Conservation (phyloP, 2,329 filamentous ascomycete genomes). For the Ascochyta viciae-villosae region DNA sequence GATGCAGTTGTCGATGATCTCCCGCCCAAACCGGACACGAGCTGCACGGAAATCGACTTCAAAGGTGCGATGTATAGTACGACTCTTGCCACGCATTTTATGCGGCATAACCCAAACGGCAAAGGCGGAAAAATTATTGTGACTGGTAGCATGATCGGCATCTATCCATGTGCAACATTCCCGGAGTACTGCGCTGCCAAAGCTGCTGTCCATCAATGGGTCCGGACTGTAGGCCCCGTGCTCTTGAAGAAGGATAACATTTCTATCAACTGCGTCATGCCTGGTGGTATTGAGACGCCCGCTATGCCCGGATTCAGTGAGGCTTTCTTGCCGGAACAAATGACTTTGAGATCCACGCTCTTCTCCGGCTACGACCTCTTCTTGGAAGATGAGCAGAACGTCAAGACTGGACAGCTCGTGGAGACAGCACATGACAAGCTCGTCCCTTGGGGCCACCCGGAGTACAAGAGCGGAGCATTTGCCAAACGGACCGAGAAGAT, state of each 20-base stretch:
- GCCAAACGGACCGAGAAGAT: background rate
- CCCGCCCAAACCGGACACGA: conserved; percentile 54
- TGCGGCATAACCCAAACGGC: conserved; percentile 55
- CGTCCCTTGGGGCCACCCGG: background rate
- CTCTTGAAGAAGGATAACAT: background rate
- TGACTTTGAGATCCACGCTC: background rate
- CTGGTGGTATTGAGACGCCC: background rate
- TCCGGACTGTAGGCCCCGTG: background rate
- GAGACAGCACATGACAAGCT: background rate
- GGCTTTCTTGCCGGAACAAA: background rate
- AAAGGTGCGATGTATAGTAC: conserved; percentile 60
- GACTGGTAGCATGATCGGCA: conserved; percentile 53
- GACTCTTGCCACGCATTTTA: conserved; percentile 60
- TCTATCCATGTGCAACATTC: conserved; percentile 54
- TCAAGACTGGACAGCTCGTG: background rate
- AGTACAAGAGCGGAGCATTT: background rate
- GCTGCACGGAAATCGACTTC: conserved; percentile 57
- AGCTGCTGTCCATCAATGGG: background rate
- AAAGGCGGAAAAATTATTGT: conserved; percentile 56
- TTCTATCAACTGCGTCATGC: background rate
- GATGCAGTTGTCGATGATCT: conserved; percentile 37
- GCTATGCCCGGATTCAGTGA: background rate
- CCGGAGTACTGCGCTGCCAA: conserved; percentile 52
- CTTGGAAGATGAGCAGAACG: background rate
- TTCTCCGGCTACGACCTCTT: background rate